phyloP scores from a whole-genome alignment of 1,284 basidiomycete species.

The Flammula alnicola region DNA sequence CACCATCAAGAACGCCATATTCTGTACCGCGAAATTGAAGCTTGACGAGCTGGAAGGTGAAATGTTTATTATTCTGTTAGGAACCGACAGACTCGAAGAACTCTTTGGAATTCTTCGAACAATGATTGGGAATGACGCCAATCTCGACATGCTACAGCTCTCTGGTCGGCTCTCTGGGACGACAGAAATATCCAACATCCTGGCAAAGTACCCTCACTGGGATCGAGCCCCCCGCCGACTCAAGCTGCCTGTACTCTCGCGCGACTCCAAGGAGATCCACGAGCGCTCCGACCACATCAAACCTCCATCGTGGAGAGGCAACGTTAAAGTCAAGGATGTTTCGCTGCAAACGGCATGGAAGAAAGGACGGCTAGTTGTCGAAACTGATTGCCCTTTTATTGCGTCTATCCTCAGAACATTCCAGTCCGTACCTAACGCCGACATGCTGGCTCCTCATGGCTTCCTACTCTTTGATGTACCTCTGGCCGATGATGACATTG shows the following conservation, averaged over 20 bases:
- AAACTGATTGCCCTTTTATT: constrained; percentile 19
- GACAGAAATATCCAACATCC: constrained; percentile 36
- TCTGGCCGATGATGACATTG: constrained; percentile 25
- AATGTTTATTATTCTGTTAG: constrained; percentile 41
- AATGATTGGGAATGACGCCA: constrained; percentile 39
- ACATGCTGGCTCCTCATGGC: constrained; percentile 31
- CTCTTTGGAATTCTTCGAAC: constrained; percentile 40
- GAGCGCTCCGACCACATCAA: constrained; percentile 35
- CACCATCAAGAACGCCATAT: constrained; percentile 43
- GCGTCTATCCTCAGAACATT: constrained; percentile 13
- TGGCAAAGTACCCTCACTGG: constrained; percentile 41
- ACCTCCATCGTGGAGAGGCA: constrained; percentile 31
- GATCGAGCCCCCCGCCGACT: constrained; percentile 35
- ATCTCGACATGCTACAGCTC: constrained; percentile 37
- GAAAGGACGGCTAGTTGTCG: constrained; percentile 23
- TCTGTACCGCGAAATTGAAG: constrained; percentile 43
- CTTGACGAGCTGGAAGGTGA: constrained; percentile 33
- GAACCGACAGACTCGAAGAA: constrained; percentile 40
- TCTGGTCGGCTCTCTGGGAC: constrained; percentile 29
- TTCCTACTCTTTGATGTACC: constrained; percentile 23
- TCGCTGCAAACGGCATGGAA: constrained; percentile 35
- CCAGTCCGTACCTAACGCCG: constrained; percentile 6
- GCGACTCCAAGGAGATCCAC: constrained; percentile 21
- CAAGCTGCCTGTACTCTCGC: constrained; percentile 23
- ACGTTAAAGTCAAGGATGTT: constrained; percentile 29